Evolutionary conservation across 306 rosid species (phyloP).

Genomic region (Pyrus communis): DNA sequence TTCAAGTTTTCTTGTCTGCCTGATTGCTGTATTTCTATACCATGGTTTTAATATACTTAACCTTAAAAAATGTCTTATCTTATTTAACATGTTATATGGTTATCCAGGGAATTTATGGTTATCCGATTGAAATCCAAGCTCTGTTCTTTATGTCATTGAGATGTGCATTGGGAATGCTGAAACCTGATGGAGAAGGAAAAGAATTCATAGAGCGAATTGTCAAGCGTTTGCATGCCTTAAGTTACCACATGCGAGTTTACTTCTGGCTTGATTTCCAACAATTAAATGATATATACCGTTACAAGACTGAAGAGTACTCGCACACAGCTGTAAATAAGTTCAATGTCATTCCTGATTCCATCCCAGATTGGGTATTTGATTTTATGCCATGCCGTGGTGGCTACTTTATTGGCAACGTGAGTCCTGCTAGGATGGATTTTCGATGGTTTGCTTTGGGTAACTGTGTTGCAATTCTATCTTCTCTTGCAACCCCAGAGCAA

Average conservation of each 20-base stretch:
- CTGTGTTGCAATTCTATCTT: constrained; percentile 78
- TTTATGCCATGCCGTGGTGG: constrained; percentile 92
- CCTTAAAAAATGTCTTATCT: background rate
- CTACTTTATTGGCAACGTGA: constrained; percentile 85
- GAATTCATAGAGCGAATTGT: constrained; percentile 74
- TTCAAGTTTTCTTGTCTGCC: background rate
- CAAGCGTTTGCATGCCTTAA: constrained; percentile 85
- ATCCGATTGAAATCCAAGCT: constrained; percentile 92
- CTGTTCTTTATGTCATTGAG: constrained; percentile 87
- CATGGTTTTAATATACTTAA: too few species aligned
- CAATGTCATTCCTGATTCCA: constrained; percentile 90
- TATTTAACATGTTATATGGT: background rate
- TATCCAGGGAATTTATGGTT: constrained; percentile 79
- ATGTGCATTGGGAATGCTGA: constrained; percentile 67
- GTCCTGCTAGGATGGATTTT: constrained; percentile 96
- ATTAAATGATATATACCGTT: constrained; percentile 82
- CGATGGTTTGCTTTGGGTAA: constrained; percentile 91
- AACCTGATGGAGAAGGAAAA: constrained; percentile 73
- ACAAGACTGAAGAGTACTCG: constrained; percentile 90
- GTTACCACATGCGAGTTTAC: constrained; percentile 81
- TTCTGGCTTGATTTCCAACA: constrained; percentile 94
- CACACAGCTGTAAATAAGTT: constrained; percentile 94
- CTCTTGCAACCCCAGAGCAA: constrained; percentile 87
- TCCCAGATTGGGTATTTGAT: constrained; percentile 88
- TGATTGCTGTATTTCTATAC: background rate